phyloP scores from a whole-genome alignment of 2,329 filamentous ascomycete species.

The Curvularia sp. region DNA sequence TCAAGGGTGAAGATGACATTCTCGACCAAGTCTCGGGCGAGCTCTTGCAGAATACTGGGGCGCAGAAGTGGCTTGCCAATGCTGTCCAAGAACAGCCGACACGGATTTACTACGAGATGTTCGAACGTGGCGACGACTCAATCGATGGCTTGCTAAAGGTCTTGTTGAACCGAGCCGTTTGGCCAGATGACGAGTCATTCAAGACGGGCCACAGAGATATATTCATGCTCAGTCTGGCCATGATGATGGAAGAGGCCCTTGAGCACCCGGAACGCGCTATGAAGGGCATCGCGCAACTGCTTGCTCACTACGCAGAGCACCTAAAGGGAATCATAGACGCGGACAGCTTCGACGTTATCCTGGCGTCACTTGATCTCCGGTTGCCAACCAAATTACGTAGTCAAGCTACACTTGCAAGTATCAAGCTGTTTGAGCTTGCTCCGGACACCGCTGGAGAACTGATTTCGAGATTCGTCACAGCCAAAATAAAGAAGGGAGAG shows the following conservation, averaged over 20 bases:
- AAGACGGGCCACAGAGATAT: conserved; percentile 62
- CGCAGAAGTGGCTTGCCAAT: conserved; percentile 51
- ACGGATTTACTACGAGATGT: conserved; percentile 54
- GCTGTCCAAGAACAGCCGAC: conserved; percentile 51
- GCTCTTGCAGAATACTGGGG: conserved; percentile 47
- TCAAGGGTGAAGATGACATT: conserved; percentile 52
- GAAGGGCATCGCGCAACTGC: conserved; percentile 65
- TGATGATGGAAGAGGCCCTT: conserved; percentile 87
- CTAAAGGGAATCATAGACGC: conserved; percentile 70
- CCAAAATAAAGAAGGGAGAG: conserved; percentile 73
- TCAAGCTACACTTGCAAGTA: conserved; percentile 81
- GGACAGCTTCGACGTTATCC: conserved; percentile 81
- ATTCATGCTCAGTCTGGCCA: conserved; percentile 80
- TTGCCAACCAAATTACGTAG: conserved; percentile 75
- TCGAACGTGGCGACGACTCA: conserved; percentile 55
- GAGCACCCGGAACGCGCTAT: conserved; percentile 70
- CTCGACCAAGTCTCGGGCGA: conserved; percentile 52
- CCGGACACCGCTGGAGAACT: conserved; percentile 73
- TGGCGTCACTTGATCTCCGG: conserved; percentile 86
- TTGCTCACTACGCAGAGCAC: conserved; percentile 62
- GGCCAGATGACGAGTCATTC: conserved; percentile 54
- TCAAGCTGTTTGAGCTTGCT: conserved; percentile 82
- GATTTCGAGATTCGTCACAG: conserved; percentile 76
- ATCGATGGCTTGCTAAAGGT: conserved; percentile 55
- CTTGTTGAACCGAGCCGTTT: conserved; percentile 52